Conservation (phyloP, 352 stramenopile species). For the Phytopythium ostracodes region DNA sequence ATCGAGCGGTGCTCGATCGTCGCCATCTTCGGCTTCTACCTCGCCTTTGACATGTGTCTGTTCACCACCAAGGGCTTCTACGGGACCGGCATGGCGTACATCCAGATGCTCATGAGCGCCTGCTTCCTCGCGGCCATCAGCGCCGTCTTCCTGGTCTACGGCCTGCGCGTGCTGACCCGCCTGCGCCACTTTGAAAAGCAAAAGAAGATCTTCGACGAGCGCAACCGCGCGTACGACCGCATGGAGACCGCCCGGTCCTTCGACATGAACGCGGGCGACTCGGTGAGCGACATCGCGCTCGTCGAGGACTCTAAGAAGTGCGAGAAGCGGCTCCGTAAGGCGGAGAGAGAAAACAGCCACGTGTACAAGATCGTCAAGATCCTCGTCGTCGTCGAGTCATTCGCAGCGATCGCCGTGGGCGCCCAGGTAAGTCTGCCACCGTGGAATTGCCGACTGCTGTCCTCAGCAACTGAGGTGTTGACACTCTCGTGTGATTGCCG, state of each 20-base stretch:
- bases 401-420: conserved; percentile 20
- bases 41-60: conserved; percentile 12
- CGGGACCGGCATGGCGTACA: conserved; percentile 14
- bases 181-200: conserved; percentile 21
- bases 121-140: conserved; percentile 27
- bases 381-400: conserved; percentile 15
- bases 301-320: conserved; percentile 14
- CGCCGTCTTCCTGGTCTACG: conserved; percentile 27
- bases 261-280: conserved; percentile 12
- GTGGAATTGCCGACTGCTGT: neutral
- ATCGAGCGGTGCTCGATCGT: conserved; percentile 11
- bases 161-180: conserved; percentile 23
- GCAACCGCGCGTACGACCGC: conserved; percentile 15
- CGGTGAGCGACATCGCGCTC: conserved; percentile 16
- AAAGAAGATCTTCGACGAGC: conserved; percentile 23
- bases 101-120: conserved; percentile 24
- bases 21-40: conserved; percentile 16
- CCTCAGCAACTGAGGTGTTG: no score
- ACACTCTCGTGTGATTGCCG: neutral
- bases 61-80: conserved; percentile 20
- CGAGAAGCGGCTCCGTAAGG: conserved; percentile 8
- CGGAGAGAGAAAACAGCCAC: conserved; percentile 12
- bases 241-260: conserved; percentile 12
- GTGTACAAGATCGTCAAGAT: conserved; percentile 29
- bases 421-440: conserved; percentile 16